Conservation (phyloP, 2,329 filamentous ascomycete genomes). For the Fusarium duplospermum region DNA sequence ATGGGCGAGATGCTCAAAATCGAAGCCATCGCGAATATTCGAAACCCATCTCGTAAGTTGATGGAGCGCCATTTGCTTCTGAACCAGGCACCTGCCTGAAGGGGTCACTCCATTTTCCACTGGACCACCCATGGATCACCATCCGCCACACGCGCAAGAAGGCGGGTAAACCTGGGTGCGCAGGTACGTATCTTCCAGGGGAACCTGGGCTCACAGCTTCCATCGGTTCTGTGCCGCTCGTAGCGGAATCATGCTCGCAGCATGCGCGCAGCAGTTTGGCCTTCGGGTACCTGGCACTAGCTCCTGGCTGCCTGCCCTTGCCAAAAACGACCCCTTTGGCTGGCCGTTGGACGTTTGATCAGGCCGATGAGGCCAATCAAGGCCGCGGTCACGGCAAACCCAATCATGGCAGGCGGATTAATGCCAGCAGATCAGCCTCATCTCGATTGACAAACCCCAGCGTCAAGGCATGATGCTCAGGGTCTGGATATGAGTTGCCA, state of each 20-base stretch:
- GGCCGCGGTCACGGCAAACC: neutral
- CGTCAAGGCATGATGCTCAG: constrained; percentile 11
- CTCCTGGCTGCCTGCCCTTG: constrained; percentile 1
- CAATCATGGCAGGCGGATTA: constrained; percentile 17
- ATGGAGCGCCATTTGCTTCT: constrained; percentile 5
- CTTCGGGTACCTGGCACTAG: constrained; percentile 40
- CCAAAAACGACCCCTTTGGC: constrained; percentile 20
- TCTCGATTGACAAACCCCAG: constrained; percentile 27
- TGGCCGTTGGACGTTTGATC: constrained; percentile 20
- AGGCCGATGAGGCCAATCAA: constrained; percentile 14
- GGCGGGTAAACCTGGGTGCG: neutral
- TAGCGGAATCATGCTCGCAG: constrained; percentile 11
- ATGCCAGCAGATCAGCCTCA: constrained; percentile 10
- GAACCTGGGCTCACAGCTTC: constrained; percentile 21
- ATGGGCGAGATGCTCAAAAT: neutral
- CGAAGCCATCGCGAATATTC: constrained; percentile 1
- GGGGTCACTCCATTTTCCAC: neutral
- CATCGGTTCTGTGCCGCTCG: neutral
- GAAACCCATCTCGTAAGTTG: constrained; percentile 12
- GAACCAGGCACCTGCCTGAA: neutral
- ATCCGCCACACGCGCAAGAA: neutral
- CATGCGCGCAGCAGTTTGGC: constrained; percentile 6
- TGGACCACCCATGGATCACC: neutral
- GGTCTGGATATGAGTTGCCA: neutral
- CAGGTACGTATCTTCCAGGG: constrained; percentile 13